Conservation (phyloP, 345 rosid genomes). For the Corchorus capsularis region DNA sequence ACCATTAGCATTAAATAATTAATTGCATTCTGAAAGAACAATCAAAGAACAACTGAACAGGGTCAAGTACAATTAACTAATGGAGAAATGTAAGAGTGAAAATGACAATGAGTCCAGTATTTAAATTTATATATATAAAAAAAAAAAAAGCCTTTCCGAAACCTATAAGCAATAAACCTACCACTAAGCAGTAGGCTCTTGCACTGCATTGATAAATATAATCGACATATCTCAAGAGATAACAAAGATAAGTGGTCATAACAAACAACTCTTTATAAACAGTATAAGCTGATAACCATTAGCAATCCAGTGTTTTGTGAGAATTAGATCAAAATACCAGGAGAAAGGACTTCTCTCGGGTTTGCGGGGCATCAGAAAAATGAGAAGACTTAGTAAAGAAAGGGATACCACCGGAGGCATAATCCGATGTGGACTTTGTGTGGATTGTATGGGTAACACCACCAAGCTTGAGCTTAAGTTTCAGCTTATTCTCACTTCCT, state of each 20-base stretch:
- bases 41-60: not conserved
- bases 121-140: too few relatives aligned
- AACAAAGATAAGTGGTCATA: not conserved
- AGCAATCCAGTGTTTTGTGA: slow-evolving; percentile 10
- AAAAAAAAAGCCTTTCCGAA: not conserved
- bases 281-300: not conserved
- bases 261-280: not conserved
- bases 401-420: slow-evolving; percentile 7
- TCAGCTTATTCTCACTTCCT: slow-evolving; percentile 53
- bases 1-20: not conserved
- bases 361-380: slow-evolving; percentile 25
- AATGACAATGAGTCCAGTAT: slow-evolving; percentile 12
- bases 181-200: not conserved
- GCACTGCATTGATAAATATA: not conserved
- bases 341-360: slow-evolving; percentile 22
- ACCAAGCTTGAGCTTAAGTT: slow-evolving; percentile 67
- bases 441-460: slow-evolving; percentile 55
- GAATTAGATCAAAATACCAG: slow-evolving; percentile 18
- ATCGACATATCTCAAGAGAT: not conserved
- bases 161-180: not conserved
- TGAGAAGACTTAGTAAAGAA: slow-evolving; percentile 15
- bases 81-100: not conserved
- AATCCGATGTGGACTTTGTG: slow-evolving; percentile 37
- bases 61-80: not conserved
- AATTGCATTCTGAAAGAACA: not conserved